Evolutionary conservation across 371 early-diverging fungal species (phyloP).

Genomic region (Haplosporangium sp.): DNA sequence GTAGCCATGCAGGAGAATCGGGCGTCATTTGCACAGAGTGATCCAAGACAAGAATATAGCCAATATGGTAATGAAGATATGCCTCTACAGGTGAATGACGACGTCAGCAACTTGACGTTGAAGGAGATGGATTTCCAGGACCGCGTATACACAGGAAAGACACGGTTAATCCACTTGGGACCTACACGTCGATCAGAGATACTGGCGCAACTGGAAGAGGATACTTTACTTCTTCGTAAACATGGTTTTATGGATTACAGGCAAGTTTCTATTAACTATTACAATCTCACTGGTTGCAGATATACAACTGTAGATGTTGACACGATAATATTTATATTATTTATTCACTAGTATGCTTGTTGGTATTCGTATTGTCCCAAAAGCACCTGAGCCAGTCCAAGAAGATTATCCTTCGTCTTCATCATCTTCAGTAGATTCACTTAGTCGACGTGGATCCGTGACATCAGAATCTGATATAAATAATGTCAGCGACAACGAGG

Average conservation of each 20-base stretch:
- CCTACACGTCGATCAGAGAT: slow-evolving; percentile 41
- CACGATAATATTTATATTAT: background rate
- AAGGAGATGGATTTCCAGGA: slow-evolving; percentile 70
- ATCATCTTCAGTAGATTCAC: slow-evolving; percentile 6
- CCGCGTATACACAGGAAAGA: slow-evolving; percentile 54
- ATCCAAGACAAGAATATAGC: slow-evolving; percentile 4
- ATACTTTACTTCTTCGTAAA: slow-evolving; percentile 59
- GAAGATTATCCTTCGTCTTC: background rate
- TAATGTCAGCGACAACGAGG: slow-evolving; percentile 19
- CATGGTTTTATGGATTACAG: slow-evolving; percentile 73
- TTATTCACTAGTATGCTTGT: slow-evolving; percentile 37
- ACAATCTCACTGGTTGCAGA: background rate
- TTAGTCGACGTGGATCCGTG: slow-evolving; percentile 22
- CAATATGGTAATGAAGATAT: background rate
- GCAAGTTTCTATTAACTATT: slow-evolving; percentile 12
- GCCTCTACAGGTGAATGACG: slow-evolving; percentile 4
- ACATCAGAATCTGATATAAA: slow-evolving; percentile 42
- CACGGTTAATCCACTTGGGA: slow-evolving; percentile 60
- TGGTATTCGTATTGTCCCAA: slow-evolving; percentile 44
- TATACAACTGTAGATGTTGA: background rate
- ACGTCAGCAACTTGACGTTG: slow-evolving; percentile 59
- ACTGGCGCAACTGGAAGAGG: slow-evolving; percentile 59
- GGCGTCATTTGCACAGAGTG: slow-evolving; percentile 6
- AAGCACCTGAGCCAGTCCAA: slow-evolving; percentile 2
- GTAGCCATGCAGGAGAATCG: slow-evolving; percentile 5